phyloP scores from a whole-genome alignment of 2,329 filamentous ascomycete species.

The Colletotrichum chrysophilum region DNA sequence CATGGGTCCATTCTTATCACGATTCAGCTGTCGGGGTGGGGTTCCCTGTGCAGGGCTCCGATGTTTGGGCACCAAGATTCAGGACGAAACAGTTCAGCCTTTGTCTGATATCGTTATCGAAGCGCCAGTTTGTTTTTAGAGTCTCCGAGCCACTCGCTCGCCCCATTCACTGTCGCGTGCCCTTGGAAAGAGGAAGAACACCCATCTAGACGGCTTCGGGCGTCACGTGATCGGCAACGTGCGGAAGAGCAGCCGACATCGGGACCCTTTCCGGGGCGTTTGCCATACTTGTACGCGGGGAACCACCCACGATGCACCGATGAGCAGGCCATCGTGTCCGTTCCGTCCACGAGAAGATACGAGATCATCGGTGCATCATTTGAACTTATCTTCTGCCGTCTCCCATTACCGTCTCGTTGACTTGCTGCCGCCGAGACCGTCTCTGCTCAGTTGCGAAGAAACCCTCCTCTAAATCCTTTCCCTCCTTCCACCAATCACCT shows the following conservation, averaged over 20 bases:
- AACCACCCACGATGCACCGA: not conserved
- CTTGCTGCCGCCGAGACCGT: not conserved
- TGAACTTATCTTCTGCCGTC: slow-evolving; percentile 5
- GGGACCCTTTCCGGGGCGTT: not conserved
- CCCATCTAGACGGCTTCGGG: not conserved
- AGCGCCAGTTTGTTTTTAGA: not conserved
- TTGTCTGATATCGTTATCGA: not conserved
- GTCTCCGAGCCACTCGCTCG: not conserved
- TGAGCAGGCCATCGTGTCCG: not conserved
- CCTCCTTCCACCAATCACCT: not conserved
- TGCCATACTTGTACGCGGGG: not conserved
- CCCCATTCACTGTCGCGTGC: not conserved
- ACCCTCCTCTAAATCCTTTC: not conserved
- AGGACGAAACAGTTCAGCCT: not conserved
- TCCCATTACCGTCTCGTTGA: not conserved
- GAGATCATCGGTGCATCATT: not conserved
- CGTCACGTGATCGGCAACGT: slow-evolving; percentile 9
- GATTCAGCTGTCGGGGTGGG: not conserved
- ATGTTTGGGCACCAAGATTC: not conserved
- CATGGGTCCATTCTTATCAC: not conserved
- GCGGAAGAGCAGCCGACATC: slow-evolving; percentile 10
- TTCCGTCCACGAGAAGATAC: not conserved
- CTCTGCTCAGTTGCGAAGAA: not conserved
- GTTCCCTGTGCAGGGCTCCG: not conserved
- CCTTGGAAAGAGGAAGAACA: not conserved